A percentile compares a stretch with the other conserved stretches of the same genome.
Evolutionary conservation across 148 eudicot species (phyloP).

Genomic region (Diospyros kaki): DNA sequence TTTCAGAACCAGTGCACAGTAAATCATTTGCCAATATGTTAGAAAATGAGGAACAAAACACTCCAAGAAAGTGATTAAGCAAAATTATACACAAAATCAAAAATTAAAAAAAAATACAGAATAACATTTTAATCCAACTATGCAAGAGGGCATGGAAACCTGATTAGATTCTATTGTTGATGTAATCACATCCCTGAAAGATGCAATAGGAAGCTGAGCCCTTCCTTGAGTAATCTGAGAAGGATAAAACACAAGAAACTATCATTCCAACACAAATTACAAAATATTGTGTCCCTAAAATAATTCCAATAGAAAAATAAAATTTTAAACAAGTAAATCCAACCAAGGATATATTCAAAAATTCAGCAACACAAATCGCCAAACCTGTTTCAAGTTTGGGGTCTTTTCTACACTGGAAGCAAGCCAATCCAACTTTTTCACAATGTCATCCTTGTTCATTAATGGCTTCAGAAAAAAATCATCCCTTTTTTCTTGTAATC

Average conservation of each 20-base stretch:
- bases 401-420: slow-evolving; percentile 31
- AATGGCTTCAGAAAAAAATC: slow-evolving; percentile 49
- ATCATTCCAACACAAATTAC: not conserved
- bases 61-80: not conserved
- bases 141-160: slow-evolving; percentile 34
- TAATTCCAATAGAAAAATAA: not conserved
- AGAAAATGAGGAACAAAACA: not conserved
- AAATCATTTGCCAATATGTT: not conserved
- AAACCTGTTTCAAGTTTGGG: slow-evolving; percentile 59
- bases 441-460: slow-evolving; percentile 44
- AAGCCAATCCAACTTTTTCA: slow-evolving; percentile 38
- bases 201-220: slow-evolving; percentile 85
- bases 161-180: slow-evolving; percentile 62
- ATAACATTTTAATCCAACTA: not conserved
- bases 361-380: not conserved
- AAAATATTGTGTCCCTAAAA: not conserved
- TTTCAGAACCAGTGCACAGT: not conserved
- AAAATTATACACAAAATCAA: not conserved
- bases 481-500: slow-evolving; percentile 27
- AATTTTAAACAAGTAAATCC: not conserved
- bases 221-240: slow-evolving; percentile 59
- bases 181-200: slow-evolving; percentile 61
- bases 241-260: slow-evolving; percentile 8
- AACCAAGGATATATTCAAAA: not conserved
- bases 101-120: not conserved